Conservation (phyloP, 345 rosid species). For the Acer saccharum region DNA sequence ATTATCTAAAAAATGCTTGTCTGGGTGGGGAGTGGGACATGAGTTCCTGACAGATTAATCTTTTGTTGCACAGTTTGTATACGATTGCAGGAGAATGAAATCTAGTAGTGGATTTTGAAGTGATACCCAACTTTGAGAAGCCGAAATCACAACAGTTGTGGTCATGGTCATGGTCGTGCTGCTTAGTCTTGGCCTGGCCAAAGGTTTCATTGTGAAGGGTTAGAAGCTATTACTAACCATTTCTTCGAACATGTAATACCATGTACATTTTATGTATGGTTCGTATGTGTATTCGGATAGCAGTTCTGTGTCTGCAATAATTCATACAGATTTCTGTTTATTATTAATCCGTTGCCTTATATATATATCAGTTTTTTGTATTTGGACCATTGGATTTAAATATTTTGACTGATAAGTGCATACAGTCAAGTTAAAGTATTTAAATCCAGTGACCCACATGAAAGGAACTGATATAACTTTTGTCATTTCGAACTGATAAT, state of each 20-base stretch:
- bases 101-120: slow-evolving; percentile 7
- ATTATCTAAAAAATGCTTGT: background rate
- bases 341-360: slow-evolving; percentile 8
- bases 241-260: slow-evolving; percentile 21
- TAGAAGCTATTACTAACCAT: slow-evolving; percentile 17
- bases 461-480: too few relatives aligned
- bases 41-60: background rate
- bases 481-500: too few relatives aligned
- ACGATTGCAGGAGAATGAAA: slow-evolving; percentile 19
- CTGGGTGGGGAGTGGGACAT: too few relatives aligned
- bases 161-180: background rate
- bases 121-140: slow-evolving; percentile 16
- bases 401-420: too few relatives aligned
- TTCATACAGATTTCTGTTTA: slow-evolving; percentile 10
- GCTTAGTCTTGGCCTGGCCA: slow-evolving; percentile 5
- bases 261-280: slow-evolving; percentile 24
- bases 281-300: slow-evolving; percentile 5
- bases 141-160: background rate
- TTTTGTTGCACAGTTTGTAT: slow-evolving; percentile 5
- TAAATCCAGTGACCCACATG: too few relatives aligned
- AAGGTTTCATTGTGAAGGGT: slow-evolving; percentile 21
- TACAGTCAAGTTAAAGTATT: too few relatives aligned
- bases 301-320: slow-evolving; percentile 19
- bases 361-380: too few relatives aligned
- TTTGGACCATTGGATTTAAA: too few relatives aligned